Conservation (phyloP, 352 stramenopile species). For the Pythium myriotylum region DNA sequence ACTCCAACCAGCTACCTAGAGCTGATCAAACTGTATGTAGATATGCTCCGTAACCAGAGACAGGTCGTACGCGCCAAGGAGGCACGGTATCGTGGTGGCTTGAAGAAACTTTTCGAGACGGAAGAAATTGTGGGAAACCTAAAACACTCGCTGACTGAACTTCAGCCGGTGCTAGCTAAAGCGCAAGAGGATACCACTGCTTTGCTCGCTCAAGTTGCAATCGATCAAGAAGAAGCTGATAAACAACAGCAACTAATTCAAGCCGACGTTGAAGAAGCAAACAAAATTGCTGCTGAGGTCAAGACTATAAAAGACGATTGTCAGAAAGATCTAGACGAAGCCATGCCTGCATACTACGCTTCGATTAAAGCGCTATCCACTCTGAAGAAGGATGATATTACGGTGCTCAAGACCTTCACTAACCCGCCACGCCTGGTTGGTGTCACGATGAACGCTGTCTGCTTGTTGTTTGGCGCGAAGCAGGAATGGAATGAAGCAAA, state of each 20-base stretch:
- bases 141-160: conserved; percentile 89
- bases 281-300: conserved; percentile 91
- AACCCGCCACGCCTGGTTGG: conserved; percentile 89
- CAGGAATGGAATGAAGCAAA: conserved; percentile 93
- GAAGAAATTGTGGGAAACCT: conserved; percentile 93
- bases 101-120: conserved; percentile 94
- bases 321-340: conserved; percentile 92
- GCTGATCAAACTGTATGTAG: conserved; percentile 93
- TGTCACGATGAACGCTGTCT: conserved; percentile 93
- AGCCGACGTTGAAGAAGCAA: conserved; percentile 89
- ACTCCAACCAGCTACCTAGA: conserved; percentile 96
- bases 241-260: conserved; percentile 92
- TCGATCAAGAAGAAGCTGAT: conserved; percentile 91
- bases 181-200: conserved; percentile 87
- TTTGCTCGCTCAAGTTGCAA: conserved; percentile 87
- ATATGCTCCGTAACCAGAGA: conserved; percentile 89
- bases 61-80: conserved; percentile 85
- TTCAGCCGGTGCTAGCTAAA: conserved; percentile 91
- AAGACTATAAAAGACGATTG: conserved; percentile 94
- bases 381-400: conserved; percentile 93
- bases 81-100: conserved; percentile 73
- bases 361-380: conserved; percentile 90
- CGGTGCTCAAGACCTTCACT: conserved; percentile 92
- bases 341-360: conserved; percentile 92
- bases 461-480: conserved; percentile 86